Conservation (phyloP, 164 flowering plant species). For the Sextonia rubra region DNA sequence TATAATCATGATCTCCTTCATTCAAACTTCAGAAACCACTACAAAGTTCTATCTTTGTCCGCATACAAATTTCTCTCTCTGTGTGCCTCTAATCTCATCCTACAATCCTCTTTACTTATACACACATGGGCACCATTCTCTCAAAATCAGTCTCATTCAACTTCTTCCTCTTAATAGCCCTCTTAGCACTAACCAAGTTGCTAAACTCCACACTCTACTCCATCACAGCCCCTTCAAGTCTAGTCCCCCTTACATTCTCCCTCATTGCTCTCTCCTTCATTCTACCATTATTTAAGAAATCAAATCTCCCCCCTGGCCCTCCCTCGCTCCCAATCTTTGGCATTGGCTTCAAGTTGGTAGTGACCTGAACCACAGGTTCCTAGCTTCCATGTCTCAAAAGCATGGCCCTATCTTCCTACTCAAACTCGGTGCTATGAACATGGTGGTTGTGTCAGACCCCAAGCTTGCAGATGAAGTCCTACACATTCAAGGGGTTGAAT, state of each 20-base stretch:
- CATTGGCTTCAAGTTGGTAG: slow-evolving; percentile 78
- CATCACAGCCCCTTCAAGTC: background rate
- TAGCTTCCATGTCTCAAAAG: slow-evolving; percentile 36
- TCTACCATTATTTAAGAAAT: slow-evolving; percentile 3
- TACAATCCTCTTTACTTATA: background rate
- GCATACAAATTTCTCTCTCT: no score
- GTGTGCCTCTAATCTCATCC: background rate
- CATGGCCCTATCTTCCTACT: slow-evolving; percentile 53
- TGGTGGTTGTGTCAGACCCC: slow-evolving; percentile 55
- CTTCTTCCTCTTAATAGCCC: background rate
- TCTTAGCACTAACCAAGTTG: slow-evolving; percentile 4
- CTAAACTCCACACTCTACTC: slow-evolving; percentile 4
- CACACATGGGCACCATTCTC: background rate
- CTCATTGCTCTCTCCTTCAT: slow-evolving; percentile 12
- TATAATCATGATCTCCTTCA: background rate
- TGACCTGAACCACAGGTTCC: slow-evolving; percentile 55
- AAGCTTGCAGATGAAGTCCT: slow-evolving; percentile 55
- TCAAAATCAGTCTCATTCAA: background rate
- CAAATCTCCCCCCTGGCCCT: slow-evolving; percentile 52
- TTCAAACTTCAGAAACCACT: background rate
- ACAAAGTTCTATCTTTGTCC: background rate
- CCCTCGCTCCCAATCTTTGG: slow-evolving; percentile 55
- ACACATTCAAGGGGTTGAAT: slow-evolving; percentile 64
- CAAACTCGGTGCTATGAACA: slow-evolving; percentile 46
- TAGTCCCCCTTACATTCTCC: background rate